These are phyloP conservation scores for Protomyces macrosporus DNA, from an alignment of 1,139 yeast genomes.

Conservation along the genomic window DNA sequence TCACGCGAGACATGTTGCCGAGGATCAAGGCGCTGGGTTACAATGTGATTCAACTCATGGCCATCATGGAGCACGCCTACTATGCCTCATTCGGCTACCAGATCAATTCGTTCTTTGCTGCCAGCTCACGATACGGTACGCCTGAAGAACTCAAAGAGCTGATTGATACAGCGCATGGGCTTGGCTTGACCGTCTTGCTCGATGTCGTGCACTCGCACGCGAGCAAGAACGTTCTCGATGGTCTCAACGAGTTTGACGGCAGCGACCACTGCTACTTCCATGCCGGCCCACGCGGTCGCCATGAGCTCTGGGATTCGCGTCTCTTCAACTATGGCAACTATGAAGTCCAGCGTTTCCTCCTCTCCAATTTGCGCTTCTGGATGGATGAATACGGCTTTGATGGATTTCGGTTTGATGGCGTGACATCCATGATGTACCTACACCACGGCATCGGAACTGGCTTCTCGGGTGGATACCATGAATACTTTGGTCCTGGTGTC, in stretches of 20 bases:
- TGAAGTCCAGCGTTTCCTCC: conserved; percentile 80
- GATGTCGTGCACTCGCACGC: conserved; percentile 97
- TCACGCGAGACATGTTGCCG: conserved; percentile 76
- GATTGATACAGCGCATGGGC: conserved; percentile 82
- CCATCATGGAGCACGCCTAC: conserved; percentile 97
- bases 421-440: conserved; percentile 81
- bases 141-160: conserved; percentile 91
- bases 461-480: conserved; percentile 88
- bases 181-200: conserved; percentile 78
- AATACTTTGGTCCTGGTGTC: conserved; percentile 74
- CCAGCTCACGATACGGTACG: conserved; percentile 73
- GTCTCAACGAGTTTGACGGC: conserved; percentile 89
- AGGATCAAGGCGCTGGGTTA: conserved; percentile 77
- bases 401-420: conserved; percentile 96
- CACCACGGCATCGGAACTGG: conserved; percentile 90
- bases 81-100: conserved; percentile 97
- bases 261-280: conserved; percentile 94
- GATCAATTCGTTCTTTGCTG: conserved; percentile 85
- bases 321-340: conserved; percentile 84
- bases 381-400: conserved; percentile 81
- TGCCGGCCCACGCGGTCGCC: conserved; percentile 75
- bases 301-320: conserved; percentile 92
- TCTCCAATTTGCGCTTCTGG: conserved; percentile 82
- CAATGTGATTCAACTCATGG: conserved; percentile 92
- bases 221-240: conserved; percentile 89